phyloP scores from a whole-genome alignment of 2,329 filamentous ascomycete genomes.

The Epichloe sylvatica region DNA sequence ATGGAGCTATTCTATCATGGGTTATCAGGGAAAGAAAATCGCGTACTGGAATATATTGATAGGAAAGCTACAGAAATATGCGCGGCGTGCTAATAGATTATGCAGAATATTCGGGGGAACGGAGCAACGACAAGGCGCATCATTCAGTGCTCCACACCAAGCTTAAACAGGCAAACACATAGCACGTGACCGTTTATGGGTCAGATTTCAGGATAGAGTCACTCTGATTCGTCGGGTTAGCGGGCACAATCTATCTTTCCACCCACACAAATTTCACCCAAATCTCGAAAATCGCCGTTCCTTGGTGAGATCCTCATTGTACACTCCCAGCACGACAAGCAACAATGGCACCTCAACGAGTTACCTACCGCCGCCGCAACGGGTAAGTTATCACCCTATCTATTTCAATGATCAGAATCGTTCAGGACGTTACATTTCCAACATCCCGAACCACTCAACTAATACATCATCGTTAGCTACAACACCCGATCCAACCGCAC shows the following conservation, averaged over 20 bases:
- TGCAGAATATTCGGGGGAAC: too few relatives aligned
- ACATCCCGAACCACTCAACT: neutral
- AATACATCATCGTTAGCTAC: constrained; percentile 47
- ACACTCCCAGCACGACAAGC: constrained; percentile 27
- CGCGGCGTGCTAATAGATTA: too few relatives aligned
- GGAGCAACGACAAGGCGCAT: too few relatives aligned
- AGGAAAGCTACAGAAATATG: too few relatives aligned
- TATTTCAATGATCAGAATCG: neutral
- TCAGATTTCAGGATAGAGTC: neutral
- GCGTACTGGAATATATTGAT: too few relatives aligned
- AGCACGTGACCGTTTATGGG: neutral
- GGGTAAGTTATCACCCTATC: constrained; percentile 42
- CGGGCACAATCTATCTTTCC: constrained; percentile 23
- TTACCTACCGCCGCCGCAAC: constrained; percentile 65
- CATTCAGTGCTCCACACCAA: neutral
- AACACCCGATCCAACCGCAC: constrained; percentile 98
- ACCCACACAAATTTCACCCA: constrained; percentile 30
- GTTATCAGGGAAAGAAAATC: too few relatives aligned
- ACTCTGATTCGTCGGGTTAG: constrained; percentile 24
- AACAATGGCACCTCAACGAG: constrained; percentile 46
- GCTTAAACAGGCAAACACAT: neutral
- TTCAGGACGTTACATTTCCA: neutral
- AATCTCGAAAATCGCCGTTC: constrained; percentile 28
- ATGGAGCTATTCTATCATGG: too few relatives aligned
- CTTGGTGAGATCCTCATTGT: constrained; percentile 23